Percentiles rank a stretch among this genome's conserved stretches.
phyloP scores from a whole-genome alignment of 2,329 filamentous ascomycete genomes.

The Cryphonectria japonica region DNA sequence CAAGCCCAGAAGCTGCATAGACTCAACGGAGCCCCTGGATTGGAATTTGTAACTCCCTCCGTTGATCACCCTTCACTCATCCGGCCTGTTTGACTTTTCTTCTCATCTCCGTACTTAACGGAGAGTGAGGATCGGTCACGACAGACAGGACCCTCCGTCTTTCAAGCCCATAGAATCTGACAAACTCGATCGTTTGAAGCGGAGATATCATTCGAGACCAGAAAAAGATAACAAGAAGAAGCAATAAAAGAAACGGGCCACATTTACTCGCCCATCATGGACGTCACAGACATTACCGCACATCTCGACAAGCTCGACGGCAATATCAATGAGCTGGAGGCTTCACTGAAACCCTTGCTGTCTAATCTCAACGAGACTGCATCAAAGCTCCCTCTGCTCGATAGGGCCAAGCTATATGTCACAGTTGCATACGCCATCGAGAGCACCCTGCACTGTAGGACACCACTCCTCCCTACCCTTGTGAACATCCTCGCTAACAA shows the following conservation, averaged over 20 bases:
- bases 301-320: slow-evolving; percentile 75
- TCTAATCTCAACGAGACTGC: slow-evolving; percentile 68
- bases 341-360: slow-evolving; percentile 74
- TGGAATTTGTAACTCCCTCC: not conserved
- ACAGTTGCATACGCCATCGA: slow-evolving; percentile 87
- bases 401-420: slow-evolving; percentile 94
- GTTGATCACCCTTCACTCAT: not conserved
- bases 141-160: not conserved
- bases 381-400: slow-evolving; percentile 83
- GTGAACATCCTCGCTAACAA: not conserved
- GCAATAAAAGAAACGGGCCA: not conserved
- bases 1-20: not conserved
- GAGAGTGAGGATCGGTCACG: not conserved
- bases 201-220: not conserved
- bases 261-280: slow-evolving; percentile 42
- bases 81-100: not conserved
- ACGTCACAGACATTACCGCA: slow-evolving; percentile 61
- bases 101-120: not conserved
- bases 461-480: not conserved
- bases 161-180: not conserved
- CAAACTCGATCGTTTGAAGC: not conserved
- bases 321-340: slow-evolving; percentile 79
- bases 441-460: slow-evolving; percentile 81
- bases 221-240: too few relatives aligned
- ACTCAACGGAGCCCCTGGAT: not conserved